A percentile compares a stretch with the other conserved stretches of the same genome.
phyloP scores from a whole-genome alignment of 108 stramenopile genomes.

The Epipyxis sp. region DNA sequence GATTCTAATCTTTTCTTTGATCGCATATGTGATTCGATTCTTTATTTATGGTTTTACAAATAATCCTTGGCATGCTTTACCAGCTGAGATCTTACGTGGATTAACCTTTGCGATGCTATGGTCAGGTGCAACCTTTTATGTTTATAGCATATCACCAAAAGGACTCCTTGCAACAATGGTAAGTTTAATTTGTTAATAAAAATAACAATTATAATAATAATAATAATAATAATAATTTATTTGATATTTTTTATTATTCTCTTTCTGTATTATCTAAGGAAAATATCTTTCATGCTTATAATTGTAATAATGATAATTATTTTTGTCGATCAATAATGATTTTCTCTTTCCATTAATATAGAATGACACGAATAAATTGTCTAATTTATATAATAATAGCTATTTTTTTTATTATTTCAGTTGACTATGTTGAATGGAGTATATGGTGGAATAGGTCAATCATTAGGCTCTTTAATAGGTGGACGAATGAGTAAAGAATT shows the following conservation, averaged over 20 bases:
- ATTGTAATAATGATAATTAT: too few species aligned
- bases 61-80: constrained; percentile 78
- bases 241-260: too few species aligned
- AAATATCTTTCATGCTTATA: too few species aligned
- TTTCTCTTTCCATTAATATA: too few species aligned
- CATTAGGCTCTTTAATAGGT: constrained; percentile 81
- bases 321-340: too few species aligned
- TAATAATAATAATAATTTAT: too few species aligned
- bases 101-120: constrained; percentile 89
- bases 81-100: constrained; percentile 84
- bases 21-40: constrained; percentile 76
- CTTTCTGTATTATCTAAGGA: too few species aligned
- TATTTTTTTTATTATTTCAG: constrained; percentile 49
- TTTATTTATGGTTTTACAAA: constrained; percentile 79
- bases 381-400: too few species aligned
- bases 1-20: constrained; percentile 70
- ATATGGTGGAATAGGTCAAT: constrained; percentile 91
- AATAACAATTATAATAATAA: too few species aligned
- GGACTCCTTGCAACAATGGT: constrained; percentile 83
- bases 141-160: constrained; percentile 76
- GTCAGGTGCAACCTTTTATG: constrained; percentile 82
- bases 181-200: too few species aligned
- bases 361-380: too few species aligned
- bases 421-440: constrained; percentile 77
- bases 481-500: constrained; percentile 65